Evolutionary conservation across 2,329 filamentous ascomycete genomes (phyloP).

Genomic region (Macrophomina pseudophaseolina): DNA sequence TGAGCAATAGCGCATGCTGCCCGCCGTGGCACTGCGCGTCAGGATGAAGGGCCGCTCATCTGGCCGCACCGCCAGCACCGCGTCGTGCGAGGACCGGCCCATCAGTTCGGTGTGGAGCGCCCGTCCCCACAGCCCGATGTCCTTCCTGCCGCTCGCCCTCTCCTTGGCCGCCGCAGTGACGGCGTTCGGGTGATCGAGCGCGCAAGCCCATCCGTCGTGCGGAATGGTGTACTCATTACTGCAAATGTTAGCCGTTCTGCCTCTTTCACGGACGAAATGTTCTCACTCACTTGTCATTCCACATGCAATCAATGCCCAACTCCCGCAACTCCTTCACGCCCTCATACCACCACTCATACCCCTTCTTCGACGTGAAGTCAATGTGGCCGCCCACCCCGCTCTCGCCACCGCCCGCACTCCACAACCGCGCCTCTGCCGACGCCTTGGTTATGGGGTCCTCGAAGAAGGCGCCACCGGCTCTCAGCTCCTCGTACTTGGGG

Average conservation of each 20-base stretch:
- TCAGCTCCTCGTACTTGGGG: slow-evolving; percentile 67
- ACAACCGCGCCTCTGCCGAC: slow-evolving; percentile 66
- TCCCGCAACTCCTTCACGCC: slow-evolving; percentile 67
- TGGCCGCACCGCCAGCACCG: slow-evolving; percentile 63
- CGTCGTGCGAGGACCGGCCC: slow-evolving; percentile 73
- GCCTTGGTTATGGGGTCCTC: slow-evolving; percentile 56
- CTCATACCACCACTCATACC: slow-evolving; percentile 74
- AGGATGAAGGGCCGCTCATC: slow-evolving; percentile 69
- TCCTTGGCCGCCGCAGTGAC: slow-evolving; percentile 38
- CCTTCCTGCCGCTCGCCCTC: slow-evolving; percentile 43
- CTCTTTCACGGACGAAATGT: not conserved
- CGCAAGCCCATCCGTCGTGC: slow-evolving; percentile 68
- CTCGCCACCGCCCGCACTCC: slow-evolving; percentile 74
- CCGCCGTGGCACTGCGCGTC: slow-evolving; percentile 72
- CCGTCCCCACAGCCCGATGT: slow-evolving; percentile 72
- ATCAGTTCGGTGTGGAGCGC: slow-evolving; percentile 73
- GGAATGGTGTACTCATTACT: slow-evolving; percentile 72
- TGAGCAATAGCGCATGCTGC: slow-evolving; percentile 72
- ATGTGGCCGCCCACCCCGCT: slow-evolving; percentile 73
- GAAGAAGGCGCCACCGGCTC: slow-evolving; percentile 67
- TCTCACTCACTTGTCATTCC: slow-evolving; percentile 69
- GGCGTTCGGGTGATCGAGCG: slow-evolving; percentile 58
- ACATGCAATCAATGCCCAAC: slow-evolving; percentile 73
- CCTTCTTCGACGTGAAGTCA: slow-evolving; percentile 71
- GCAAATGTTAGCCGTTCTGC: not conserved